Base-by-base conservation (phyloP, 2,329 filamentous ascomycete genomes). In the Myotisia sp. region DNA sequence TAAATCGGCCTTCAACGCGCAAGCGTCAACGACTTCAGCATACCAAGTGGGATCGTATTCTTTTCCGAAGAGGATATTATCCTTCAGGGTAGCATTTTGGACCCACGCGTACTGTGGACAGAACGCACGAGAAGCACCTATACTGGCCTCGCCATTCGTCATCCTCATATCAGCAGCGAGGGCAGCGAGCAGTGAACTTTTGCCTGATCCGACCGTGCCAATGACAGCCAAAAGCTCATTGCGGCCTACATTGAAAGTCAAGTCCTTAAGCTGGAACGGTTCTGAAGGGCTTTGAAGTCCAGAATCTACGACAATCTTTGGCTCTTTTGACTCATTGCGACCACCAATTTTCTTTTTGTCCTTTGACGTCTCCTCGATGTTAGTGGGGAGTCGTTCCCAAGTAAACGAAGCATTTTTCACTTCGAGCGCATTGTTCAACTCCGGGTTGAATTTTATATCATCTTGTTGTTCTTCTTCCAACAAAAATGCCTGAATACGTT, bases 61-160 rank as follows among this genome's bases (percentile, higher is more conserved):
- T 34, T 84, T 87, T 7, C 87, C 87, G 49, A 95, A 95, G 0
- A 84, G 59, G 39, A 98, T 92, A 49, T 98, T 98, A 21, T 93
- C 74, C 41, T 74, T 76, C 3, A 95, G 71, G 1, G 79, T 82
- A 0, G 84, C 70, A 49, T 95, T 95, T 52, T 95, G 87, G 31
- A 98, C 93, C 90, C 90, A 98, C 0, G 90, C 83, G 50, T 93
- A 93, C 52, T 98, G 87, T 0, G 87, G 87, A 44, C 90, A 95
- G 48, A 93, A 94, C 0, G 87, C 83, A 41, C 86, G 69, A 3
- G 75, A 77, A 0, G 83, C 83, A 26, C 86, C 82, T 45, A 90
- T 70, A 0, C 73, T 69, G 4, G 92, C 70, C 23, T 78, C 68
- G 7, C 85, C 85, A 3, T 60, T 62, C 0, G 81, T 92, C 53